Conservation (phyloP, 2,329 filamentous ascomycete species). For the Apiospora malaysiana region DNA sequence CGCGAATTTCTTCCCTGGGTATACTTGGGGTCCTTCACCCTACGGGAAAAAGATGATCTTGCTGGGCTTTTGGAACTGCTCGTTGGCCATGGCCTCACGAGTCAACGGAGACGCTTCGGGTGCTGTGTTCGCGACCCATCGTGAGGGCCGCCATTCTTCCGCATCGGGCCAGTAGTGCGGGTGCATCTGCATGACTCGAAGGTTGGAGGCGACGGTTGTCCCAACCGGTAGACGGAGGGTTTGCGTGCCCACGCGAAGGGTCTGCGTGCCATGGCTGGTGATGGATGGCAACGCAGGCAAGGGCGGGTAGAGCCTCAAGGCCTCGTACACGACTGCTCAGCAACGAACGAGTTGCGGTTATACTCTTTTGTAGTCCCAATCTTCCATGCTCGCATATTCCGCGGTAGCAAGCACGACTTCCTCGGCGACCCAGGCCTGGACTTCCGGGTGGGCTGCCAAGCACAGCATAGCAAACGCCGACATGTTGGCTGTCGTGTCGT, state of each 20-base stretch:
- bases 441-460: constrained; percentile 46
- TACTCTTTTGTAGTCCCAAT: neutral
- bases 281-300: constrained; percentile 33
- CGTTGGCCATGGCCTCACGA: too few species aligned
- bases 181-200: constrained; percentile 33
- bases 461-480: constrained; percentile 49
- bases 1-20: constrained; percentile 41
- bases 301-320: neutral
- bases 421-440: constrained; percentile 52
- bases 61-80: too few species aligned
- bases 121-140: neutral
- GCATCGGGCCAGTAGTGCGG: neutral
- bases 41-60: constrained; percentile 32
- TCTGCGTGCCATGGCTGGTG: constrained; percentile 31
- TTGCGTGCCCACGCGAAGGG: too few species aligned
- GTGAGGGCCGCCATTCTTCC: neutral
- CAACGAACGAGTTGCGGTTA: neutral
- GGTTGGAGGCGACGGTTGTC: constrained; percentile 55
- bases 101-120: too few species aligned
- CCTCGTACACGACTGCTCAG: neutral
- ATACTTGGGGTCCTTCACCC: constrained; percentile 40
- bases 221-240: constrained; percentile 46
- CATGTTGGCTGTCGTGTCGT: constrained; percentile 56
- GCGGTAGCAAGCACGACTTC: constrained; percentile 39
- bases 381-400: neutral